Conservation (phyloP, 345 rosid species). For the Zanthoxylum bungeanum region DNA sequence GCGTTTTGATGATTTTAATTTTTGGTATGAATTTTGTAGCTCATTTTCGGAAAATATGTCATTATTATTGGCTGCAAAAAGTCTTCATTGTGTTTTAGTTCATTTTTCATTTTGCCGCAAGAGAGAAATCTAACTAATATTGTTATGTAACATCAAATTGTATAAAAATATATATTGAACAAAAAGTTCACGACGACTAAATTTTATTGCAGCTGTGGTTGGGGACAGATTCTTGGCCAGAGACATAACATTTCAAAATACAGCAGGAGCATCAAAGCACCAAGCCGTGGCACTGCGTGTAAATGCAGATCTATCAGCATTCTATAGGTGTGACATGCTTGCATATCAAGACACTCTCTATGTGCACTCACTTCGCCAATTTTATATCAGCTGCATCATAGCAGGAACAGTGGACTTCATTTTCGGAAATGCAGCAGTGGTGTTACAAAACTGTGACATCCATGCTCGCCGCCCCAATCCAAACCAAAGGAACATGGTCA, state of each 20-base stretch:
- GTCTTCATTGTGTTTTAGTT: too few species aligned
- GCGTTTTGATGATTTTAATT: too few species aligned
- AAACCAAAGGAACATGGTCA: slow-evolving; percentile 66
- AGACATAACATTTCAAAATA: slow-evolving; percentile 67
- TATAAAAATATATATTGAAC: too few species aligned
- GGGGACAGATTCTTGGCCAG: slow-evolving; percentile 73
- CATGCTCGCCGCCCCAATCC: slow-evolving; percentile 61
- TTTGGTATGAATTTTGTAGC: too few species aligned
- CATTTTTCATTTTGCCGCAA: too few species aligned
- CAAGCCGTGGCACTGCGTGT: slow-evolving; percentile 84
- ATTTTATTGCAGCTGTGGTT: slow-evolving; percentile 47
- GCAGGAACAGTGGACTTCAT: slow-evolving; percentile 75
- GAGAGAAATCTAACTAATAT: too few species aligned
- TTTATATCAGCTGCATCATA: slow-evolving; percentile 45
- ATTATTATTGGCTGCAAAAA: too few species aligned
- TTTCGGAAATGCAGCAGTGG: slow-evolving; percentile 65
- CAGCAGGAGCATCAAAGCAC: slow-evolving; percentile 76
- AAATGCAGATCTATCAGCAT: slow-evolving; percentile 58
- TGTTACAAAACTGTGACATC: slow-evolving; percentile 66
- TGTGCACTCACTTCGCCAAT: slow-evolving; percentile 69
- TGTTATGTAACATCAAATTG: too few species aligned
- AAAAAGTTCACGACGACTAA: too few species aligned
- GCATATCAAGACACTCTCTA: slow-evolving; percentile 87
- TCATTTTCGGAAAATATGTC: too few species aligned
- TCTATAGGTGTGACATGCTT: slow-evolving; percentile 50